A percentile compares a stretch with the other conserved stretches of the same genome.
phyloP scores from a whole-genome alignment of 495 filamentous ascomycete species.

The Tricharina praecox region DNA sequence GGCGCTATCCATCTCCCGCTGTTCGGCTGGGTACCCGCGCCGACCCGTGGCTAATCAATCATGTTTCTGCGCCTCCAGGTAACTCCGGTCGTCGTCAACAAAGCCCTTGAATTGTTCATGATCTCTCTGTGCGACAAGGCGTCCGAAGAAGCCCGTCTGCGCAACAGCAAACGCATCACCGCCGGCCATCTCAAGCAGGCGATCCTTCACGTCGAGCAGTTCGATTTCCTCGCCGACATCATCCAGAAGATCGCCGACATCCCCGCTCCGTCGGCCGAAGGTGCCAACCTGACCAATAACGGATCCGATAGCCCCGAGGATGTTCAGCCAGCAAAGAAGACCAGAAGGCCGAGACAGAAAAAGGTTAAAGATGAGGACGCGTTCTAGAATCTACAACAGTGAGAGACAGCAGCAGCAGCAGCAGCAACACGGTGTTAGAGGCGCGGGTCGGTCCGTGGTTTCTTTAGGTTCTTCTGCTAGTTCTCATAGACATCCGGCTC shows the following conservation, averaged over 20 bases:
- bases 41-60: background rate
- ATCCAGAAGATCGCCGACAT: constrained; percentile 70
- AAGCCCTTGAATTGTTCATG: constrained; percentile 96
- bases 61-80: constrained; percentile 29
- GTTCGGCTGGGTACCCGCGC: too few species aligned
- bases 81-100: constrained; percentile 31
- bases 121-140: constrained; percentile 77
- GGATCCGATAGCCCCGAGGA: constrained; percentile 15
- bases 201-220: constrained; percentile 65
- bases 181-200: constrained; percentile 82
- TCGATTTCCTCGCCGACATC: constrained; percentile 87
- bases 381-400: constrained; percentile 10
- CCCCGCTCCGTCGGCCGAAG: constrained; percentile 26
- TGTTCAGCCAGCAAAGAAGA: constrained; percentile 12
- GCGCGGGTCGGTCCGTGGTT: too few species aligned
- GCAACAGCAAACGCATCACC: constrained; percentile 74
- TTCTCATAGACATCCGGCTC: too few species aligned
- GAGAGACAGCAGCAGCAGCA: too few species aligned
- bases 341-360: constrained; percentile 20
- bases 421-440: too few species aligned
- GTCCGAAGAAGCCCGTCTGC: constrained; percentile 61
- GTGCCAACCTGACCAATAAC: constrained; percentile 7
- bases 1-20: too few species aligned
- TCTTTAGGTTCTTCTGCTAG: too few species aligned
- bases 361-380: constrained; percentile 19